A percentile compares a stretch with the other conserved stretches of the same genome.
Evolutionary conservation across 1,284 basidiomycete species (phyloP).

Genomic region (Sporisorium iseilematis-ciliati): DNA sequence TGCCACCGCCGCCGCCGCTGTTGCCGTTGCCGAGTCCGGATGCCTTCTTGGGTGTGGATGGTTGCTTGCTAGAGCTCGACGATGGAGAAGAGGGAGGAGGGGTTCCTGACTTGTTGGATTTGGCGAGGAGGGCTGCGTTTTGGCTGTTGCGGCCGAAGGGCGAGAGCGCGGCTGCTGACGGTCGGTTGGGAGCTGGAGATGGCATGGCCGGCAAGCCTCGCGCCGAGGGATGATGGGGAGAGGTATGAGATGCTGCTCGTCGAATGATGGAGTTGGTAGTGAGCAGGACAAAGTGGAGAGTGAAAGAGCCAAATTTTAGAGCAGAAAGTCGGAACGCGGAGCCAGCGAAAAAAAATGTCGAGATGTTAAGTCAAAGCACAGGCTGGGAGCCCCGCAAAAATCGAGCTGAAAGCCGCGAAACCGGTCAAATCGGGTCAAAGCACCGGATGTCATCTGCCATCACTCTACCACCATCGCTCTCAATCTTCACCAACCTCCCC

Average conservation of each 20-base stretch:
- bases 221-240: background rate
- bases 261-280: background rate
- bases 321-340: conserved; percentile 27
- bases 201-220: conserved; percentile 18
- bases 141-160: conserved; percentile 57
- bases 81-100: conserved; percentile 28
- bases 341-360: background rate
- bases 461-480: background rate
- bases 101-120: conserved; percentile 33
- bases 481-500: background rate
- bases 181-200: conserved; percentile 16
- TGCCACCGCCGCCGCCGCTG: conserved; percentile 8
- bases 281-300: conserved; percentile 14
- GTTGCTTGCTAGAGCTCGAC: conserved; percentile 10
- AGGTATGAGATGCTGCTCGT: background rate
- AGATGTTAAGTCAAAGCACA: background rate
- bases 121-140: conserved; percentile 45
- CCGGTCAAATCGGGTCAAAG: conserved; percentile 5
- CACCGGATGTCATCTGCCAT: background rate
- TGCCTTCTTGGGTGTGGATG: conserved; percentile 37
- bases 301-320: conserved; percentile 17
- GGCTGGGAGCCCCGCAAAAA: conserved; percentile 12
- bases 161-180: conserved; percentile 38
- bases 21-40: conserved; percentile 17
- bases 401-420: background rate